phyloP scores from a whole-genome alignment of 352 stramenopile genomes.

The Phytophthora nicotianae region DNA sequence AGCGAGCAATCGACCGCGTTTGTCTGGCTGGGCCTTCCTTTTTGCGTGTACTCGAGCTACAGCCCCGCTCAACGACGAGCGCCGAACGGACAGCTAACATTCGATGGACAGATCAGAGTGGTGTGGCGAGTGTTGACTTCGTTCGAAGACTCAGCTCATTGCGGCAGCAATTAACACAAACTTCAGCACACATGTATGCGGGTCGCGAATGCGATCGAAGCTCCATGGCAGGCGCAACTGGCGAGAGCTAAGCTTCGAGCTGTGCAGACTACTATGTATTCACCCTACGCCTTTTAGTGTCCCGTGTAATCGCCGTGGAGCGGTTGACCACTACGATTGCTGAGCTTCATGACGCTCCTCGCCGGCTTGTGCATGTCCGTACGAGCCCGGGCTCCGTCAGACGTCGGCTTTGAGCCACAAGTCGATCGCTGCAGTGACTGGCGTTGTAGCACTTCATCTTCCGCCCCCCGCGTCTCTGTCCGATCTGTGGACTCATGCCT shows the following conservation, averaged over 20 bases:
- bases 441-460: conserved; percentile 40
- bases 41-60: conserved; percentile 4
- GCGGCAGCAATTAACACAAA: background rate
- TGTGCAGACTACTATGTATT: background rate
- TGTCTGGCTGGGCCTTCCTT: conserved; percentile 18
- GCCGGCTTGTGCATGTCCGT: conserved; percentile 15
- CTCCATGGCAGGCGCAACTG: conserved; percentile 27
- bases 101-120: conserved; percentile 16
- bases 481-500: conserved; percentile 27
- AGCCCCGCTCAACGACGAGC: conserved; percentile 1
- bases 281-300: background rate
- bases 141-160: conserved; percentile 12
- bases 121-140: conserved; percentile 22
- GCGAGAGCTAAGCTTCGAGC: conserved; percentile 13
- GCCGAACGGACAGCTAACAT: background rate
- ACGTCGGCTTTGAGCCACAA: conserved; percentile 21
- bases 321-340: conserved; percentile 24
- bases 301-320: conserved; percentile 12
- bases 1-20: conserved; percentile 21
- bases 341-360: conserved; percentile 17
- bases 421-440: conserved; percentile 20
- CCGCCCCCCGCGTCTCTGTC: conserved; percentile 35
- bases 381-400: conserved; percentile 2
- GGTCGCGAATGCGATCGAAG: conserved; percentile 18
- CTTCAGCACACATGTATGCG: background rate